Base-by-base conservation (phyloP, 139 green algal species). In the Picochlorum sp. region DNA sequence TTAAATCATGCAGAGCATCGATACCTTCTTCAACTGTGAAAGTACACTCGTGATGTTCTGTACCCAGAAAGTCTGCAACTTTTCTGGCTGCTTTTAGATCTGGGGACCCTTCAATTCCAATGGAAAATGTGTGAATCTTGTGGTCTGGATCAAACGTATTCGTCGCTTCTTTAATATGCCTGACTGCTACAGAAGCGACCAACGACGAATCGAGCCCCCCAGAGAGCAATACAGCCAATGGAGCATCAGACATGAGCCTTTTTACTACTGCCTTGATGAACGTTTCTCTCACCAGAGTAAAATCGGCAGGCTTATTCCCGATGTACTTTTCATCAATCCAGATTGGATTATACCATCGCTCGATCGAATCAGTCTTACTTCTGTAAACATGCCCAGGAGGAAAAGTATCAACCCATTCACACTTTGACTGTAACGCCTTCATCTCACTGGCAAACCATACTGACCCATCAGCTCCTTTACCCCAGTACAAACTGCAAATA, bases 11-110 rank as follows among this genome's bases (percentile, higher is more conserved):
- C 40, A 99, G 75, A 28, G 88, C 88, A 68, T 99, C 93, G 22
- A 96, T 83, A 63, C 87, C 90, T 63, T 97, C 84, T 72, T 96
- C 69, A 26, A 94, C 85, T 7, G 90, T 97, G 77, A 99, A 98
- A 50, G 83, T 80, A 72, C 96, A 94, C 67, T 98, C 93, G 59
- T 97, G 87, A 81, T 99, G 92, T 40, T 85, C 62, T 1, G 92
- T 98, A 31, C 85, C 89, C 53, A 98, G 72, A 64, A 92, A 88
- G 24, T 91, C 75, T 3, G 92, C 85, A 59, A 99, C 93, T 58
- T 86, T 75, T 18, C 77, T 58, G 5, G 76, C 92, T 2, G 91
- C 92, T n/a, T 80, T 65, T 7, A 99, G 78, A 75, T 99, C 92
- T 20, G 92, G 92, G 12, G 86, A 85, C 35, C 90, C 92, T 33